phyloP scores from a whole-genome alignment of 306 rosid genomes.

The Alnus rubra region DNA sequence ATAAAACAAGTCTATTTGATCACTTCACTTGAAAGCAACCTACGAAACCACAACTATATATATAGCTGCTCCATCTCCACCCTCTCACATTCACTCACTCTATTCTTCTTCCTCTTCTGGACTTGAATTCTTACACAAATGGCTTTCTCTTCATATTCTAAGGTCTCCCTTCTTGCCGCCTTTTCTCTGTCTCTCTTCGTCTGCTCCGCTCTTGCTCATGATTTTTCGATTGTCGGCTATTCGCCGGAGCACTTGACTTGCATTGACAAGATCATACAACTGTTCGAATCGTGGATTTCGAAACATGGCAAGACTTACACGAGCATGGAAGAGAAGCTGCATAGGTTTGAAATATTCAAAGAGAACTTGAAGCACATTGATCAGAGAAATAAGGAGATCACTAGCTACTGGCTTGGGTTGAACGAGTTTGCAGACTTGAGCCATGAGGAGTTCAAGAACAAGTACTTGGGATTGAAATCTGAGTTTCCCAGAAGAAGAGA shows the following conservation, averaged over 20 bases:
- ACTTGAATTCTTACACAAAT: slow-evolving; percentile 15
- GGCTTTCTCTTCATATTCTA: slow-evolving; percentile 40
- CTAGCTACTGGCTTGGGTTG: slow-evolving; percentile 70
- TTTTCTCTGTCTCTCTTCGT: slow-evolving; percentile 15
- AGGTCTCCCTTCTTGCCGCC: slow-evolving; percentile 23
- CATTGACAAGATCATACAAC: slow-evolving; percentile 58
- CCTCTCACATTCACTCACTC: slow-evolving; percentile 24
- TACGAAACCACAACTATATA: slow-evolving; percentile 39
- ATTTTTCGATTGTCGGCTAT: slow-evolving; percentile 70
- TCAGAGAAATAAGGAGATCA: slow-evolving; percentile 50
- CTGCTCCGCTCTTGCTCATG: slow-evolving; percentile 36
- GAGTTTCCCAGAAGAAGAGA: slow-evolving; percentile 30
- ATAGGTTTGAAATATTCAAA: slow-evolving; percentile 66
- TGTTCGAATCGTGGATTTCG: slow-evolving; percentile 67
- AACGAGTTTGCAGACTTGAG: slow-evolving; percentile 75
- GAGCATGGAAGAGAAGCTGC: slow-evolving; percentile 63
- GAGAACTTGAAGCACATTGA: slow-evolving; percentile 70
- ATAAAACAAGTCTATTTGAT: not conserved
- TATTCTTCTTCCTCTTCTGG: too few relatives aligned
- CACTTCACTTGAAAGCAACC: slow-evolving; percentile 58
- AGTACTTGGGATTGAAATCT: slow-evolving; percentile 52
- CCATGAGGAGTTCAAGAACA: slow-evolving; percentile 58
- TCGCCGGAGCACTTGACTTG: slow-evolving; percentile 57
- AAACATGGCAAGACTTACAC: slow-evolving; percentile 57
- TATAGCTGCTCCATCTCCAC: slow-evolving; percentile 4